Evolutionary conservation across 2,329 filamentous ascomycete genomes (phyloP).

Genomic region (Cladosporium sphaerospermum): DNA sequence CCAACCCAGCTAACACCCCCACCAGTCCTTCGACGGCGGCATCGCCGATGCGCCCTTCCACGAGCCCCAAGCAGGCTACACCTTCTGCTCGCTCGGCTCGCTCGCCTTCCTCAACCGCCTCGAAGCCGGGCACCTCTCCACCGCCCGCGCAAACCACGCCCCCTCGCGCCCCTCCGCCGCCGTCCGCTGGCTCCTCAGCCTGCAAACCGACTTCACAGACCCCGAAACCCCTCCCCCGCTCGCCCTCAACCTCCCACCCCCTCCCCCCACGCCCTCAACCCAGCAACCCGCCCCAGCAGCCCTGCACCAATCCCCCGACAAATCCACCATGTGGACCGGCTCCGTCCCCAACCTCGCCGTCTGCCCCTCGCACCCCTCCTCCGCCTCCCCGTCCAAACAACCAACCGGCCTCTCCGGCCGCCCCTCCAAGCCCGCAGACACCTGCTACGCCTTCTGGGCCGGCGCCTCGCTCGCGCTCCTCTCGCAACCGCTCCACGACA

Average conservation of each 20-base stretch:
- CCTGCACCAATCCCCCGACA: conserved; percentile 22
- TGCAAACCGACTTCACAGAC: conserved; percentile 37
- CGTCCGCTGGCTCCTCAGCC: conserved; percentile 41
- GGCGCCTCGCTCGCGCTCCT: conserved; percentile 49
- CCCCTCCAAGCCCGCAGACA: conserved; percentile 86
- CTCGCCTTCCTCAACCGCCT: conserved; percentile 68
- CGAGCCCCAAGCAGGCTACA: conserved; percentile 86
- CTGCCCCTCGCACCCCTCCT: conserved; percentile 3
- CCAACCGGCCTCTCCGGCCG: conserved; percentile 77
- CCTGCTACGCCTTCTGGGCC: conserved; percentile 95
- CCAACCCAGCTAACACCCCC: conserved; percentile 31
- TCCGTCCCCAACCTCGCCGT: conserved; percentile 85
- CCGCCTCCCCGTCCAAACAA: not conserved
- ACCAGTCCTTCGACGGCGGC: conserved; percentile 74
- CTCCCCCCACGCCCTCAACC: not conserved
- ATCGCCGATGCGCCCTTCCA: conserved; percentile 71
- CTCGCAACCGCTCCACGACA: conserved; percentile 9
- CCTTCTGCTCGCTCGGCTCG: conserved; percentile 78
- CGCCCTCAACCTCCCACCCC: not conserved
- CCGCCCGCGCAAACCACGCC: conserved; percentile 18
- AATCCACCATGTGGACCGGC: conserved; percentile 50
- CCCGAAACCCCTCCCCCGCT: conserved; percentile 32
- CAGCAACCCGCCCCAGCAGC: not conserved
- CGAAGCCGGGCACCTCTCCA: conserved; percentile 19
- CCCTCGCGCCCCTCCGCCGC: conserved; percentile 35